These are phyloP conservation scores for Penicillium sp. DNA, from an alignment of 2,329 filamentous ascomycete genomes.

Conservation along the genomic window DNA sequence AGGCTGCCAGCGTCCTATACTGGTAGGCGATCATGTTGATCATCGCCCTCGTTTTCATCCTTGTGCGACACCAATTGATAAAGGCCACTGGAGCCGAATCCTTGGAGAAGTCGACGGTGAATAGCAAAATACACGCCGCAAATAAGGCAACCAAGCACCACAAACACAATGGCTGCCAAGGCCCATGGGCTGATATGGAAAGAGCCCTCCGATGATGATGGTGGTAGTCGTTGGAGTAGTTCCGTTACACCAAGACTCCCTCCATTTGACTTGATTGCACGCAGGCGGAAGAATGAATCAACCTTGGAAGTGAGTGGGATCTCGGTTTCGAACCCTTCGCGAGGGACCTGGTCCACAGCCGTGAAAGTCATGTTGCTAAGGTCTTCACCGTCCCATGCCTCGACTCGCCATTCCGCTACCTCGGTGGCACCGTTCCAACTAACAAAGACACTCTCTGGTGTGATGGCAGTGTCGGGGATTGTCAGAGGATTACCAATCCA, in stretches of 20 bases:
- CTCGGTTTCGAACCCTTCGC: constrained; percentile 26
- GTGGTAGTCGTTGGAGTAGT: constrained; percentile 11
- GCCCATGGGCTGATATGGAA: constrained; percentile 6
- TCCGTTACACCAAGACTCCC: constrained; percentile 24
- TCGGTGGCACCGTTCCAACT: constrained; percentile 43
- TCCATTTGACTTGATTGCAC: constrained; percentile 21
- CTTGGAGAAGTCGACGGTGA: not conserved
- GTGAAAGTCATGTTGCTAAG: constrained; percentile 19
- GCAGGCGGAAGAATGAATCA: constrained; percentile 21
- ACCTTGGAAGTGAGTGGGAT: constrained; percentile 13
- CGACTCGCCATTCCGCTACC: constrained; percentile 30
- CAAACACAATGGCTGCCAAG: constrained; percentile 2
- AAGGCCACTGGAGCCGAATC: not conserved
- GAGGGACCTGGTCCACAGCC: constrained; percentile 14
- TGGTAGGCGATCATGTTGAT: constrained; percentile 10
- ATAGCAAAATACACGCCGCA: constrained; percentile 16
- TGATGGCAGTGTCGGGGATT: constrained; percentile 24
- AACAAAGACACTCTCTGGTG: constrained; percentile 24
- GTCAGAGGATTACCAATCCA: constrained; percentile 55
- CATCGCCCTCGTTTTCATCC: constrained; percentile 12
- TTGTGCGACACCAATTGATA: constrained; percentile 17
- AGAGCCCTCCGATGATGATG: not conserved
- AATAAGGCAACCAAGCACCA: constrained; percentile 13
- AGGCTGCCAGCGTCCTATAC: constrained; percentile 16
- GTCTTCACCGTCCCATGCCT: constrained; percentile 20